Base-by-base conservation (phyloP, 2,329 filamentous ascomycete genomes). In the Arthrinium puccinioides region DNA sequence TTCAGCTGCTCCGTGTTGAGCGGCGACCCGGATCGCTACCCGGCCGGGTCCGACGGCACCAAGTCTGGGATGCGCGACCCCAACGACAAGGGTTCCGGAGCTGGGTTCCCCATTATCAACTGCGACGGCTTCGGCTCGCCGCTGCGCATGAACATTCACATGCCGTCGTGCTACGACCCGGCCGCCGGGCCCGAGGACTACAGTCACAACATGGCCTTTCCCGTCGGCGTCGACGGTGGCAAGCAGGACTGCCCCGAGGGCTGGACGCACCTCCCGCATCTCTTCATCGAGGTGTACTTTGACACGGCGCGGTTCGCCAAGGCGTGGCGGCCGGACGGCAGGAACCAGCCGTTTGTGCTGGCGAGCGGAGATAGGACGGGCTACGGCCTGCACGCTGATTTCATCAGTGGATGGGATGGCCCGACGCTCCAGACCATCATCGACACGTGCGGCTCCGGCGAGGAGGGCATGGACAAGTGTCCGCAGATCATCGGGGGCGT, bases 161-260 rank as follows among this genome's bases (percentile, higher is more conserved):
- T 86, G 62, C 82, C 82, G 6, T 80, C 78, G 6, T 86, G 82
- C 68, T 86, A 84, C 71, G 73, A 86, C 58, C 82, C 81, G 21
- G 56, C 70, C 28, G 66, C 71, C 32, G 77, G 74, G 39, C 64
- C 80, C 27, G 61, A 67, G 21, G 68, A 80, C 61, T 78, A 76
- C 64, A 65, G 70, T 52, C 71, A 68, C 47, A 85, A 86, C 65
- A 81, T 82, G 69, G 69, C 63, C 16, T 86, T 74, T 52, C 82
- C 82, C n/a, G 58, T 57, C 4, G 54, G 60, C 32, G 59, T 54
- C 4, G 54, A 61, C 46, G 63, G 66, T 42, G 72, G 72, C 39
- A 68, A 70, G 49, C 48, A 59, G 34, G 68, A 77, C 61, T 79
- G 75, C 56, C 73, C 74, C 21, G 43, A 61, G 23, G 74, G 74